These are phyloP conservation scores for Cudoniella acicularis DNA, from an alignment of 495 filamentous ascomycete genomes.

Conservation along the genomic window DNA sequence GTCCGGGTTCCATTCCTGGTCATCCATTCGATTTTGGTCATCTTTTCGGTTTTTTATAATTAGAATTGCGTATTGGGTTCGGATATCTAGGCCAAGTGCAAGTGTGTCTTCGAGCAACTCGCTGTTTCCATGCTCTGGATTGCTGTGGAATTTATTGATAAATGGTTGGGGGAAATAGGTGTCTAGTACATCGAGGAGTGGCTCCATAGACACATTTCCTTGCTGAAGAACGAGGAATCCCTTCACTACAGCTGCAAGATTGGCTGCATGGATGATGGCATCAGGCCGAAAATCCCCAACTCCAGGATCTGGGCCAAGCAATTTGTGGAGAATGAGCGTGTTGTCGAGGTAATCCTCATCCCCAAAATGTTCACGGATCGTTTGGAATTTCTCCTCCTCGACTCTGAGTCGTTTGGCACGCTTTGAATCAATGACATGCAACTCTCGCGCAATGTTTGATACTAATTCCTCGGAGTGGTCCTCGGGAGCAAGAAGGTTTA, in stretches of 20 bases:
- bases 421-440: constrained; percentile 30
- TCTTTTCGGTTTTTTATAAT: too few species aligned
- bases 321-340: constrained; percentile 20
- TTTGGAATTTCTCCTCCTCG: constrained; percentile 22
- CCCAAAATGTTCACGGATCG: constrained; percentile 13
- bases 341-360: constrained; percentile 29
- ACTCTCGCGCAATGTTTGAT: constrained; percentile 19
- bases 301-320: constrained; percentile 25
- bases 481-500: constrained; percentile 30
- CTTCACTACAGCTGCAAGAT: constrained; percentile 35
- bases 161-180: constrained; percentile 33
- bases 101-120: constrained; percentile 30
- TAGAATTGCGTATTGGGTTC: constrained; percentile 37
- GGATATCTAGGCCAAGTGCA: constrained; percentile 34
- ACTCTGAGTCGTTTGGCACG: constrained; percentile 24
- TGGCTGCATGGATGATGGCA: constrained; percentile 37
- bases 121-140: constrained; percentile 23
- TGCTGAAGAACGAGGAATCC: constrained; percentile 13
- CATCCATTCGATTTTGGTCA: constrained; percentile 17
- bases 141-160: constrained; percentile 18
- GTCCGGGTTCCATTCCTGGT: constrained; percentile 30
- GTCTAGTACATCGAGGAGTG: constrained; percentile 30
- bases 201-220: neutral
- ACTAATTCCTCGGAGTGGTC: constrained; percentile 23
- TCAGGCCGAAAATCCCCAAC: constrained; percentile 29